These are phyloP conservation scores for Graphilbum fragrans DNA, from an alignment of 2,329 filamentous ascomycete species.

Conservation along the genomic window DNA sequence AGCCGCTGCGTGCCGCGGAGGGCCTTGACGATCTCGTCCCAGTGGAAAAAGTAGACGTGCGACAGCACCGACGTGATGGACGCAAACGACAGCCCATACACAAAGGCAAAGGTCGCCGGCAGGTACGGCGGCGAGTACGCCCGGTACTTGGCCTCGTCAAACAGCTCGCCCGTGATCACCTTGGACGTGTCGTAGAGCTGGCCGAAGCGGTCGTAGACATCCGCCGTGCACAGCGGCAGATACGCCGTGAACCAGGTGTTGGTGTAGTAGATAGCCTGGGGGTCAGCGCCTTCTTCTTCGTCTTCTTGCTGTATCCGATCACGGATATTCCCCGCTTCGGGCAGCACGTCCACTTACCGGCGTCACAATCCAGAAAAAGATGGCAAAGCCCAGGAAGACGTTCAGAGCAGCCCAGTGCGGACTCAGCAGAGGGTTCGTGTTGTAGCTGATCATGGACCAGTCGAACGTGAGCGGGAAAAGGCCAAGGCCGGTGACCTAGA, in stretches of 20 bases:
- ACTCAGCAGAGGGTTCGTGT: conserved; percentile 27
- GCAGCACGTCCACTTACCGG: conserved; percentile 10
- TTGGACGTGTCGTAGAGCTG: conserved; percentile 32
- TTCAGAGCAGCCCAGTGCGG: conserved; percentile 34
- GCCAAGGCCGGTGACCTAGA: conserved; percentile 37
- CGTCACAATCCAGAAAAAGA: conserved; percentile 34
- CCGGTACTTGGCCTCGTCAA: conserved; percentile 35
- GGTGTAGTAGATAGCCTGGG: conserved; percentile 31
- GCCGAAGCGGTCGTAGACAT: conserved; percentile 41
- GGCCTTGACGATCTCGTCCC: conserved; percentile 26
- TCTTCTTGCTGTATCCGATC: no score
- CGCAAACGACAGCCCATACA: conserved; percentile 40
- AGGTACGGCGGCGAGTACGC: conserved; percentile 41
- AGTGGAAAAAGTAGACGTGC: conserved; percentile 53
- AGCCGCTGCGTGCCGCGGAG: conserved; percentile 16
- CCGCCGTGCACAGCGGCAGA: conserved; percentile 37
- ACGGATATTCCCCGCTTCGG: background rate
- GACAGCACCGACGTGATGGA: conserved; percentile 27
- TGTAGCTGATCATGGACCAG: conserved; percentile 46
- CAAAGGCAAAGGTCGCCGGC: conserved; percentile 28
- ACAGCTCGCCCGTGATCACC: conserved; percentile 31
- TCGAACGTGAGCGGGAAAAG: conserved; percentile 55
- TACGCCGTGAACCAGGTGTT: conserved; percentile 39
- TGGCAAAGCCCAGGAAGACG: conserved; percentile 25
- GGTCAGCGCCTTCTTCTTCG: background rate